Evolutionary conservation across 139 green algal species (phyloP).

Genomic region (Volvox reticuliferus): DNA sequence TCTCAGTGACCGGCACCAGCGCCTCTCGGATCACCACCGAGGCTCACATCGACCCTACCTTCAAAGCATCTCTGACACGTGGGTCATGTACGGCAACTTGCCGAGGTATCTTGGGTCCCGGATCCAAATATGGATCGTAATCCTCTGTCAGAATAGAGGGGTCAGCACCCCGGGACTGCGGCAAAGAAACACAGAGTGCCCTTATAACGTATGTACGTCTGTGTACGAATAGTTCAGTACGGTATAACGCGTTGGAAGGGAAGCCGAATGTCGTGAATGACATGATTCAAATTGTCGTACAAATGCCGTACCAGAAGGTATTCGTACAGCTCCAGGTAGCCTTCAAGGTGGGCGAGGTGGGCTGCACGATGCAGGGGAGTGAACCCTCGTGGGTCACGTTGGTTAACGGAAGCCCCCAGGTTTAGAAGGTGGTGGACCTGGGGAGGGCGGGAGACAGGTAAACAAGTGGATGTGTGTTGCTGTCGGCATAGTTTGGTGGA

Average conservation of each 20-base stretch:
- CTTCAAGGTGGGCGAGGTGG: slow-evolving; percentile 90
- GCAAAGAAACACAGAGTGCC: neutral
- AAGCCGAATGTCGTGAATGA: too few relatives aligned
- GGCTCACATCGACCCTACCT: neutral
- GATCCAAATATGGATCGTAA: slow-evolving; percentile 93
- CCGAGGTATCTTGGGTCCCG: slow-evolving; percentile 75
- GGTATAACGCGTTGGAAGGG: too few relatives aligned
- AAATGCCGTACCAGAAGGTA: slow-evolving; percentile 84
- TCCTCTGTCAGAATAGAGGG: slow-evolving; percentile 81
- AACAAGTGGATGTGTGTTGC: too few relatives aligned
- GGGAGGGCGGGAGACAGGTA: neutral
- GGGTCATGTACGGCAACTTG: slow-evolving; percentile 45
- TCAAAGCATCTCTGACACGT: slow-evolving; percentile 12
- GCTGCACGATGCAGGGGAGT: slow-evolving; percentile 94
- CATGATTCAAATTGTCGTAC: neutral
- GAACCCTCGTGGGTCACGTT: slow-evolving; percentile 80
- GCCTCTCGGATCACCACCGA: too few relatives aligned
- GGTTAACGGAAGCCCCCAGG: slow-evolving; percentile 89
- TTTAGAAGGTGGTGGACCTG: slow-evolving; percentile 94
- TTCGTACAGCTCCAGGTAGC: slow-evolving; percentile 97
- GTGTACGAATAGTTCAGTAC: too few relatives aligned
- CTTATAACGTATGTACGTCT: too few relatives aligned
- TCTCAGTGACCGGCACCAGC: too few relatives aligned
- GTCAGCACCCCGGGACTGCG: slow-evolving; percentile 89
- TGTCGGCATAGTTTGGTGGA: too few relatives aligned